A percentile compares a stretch with the other conserved stretches of the same genome.
Evolutionary conservation across 2,329 filamentous ascomycete genomes (phyloP).

Genomic region (Aspergillus sojae): DNA sequence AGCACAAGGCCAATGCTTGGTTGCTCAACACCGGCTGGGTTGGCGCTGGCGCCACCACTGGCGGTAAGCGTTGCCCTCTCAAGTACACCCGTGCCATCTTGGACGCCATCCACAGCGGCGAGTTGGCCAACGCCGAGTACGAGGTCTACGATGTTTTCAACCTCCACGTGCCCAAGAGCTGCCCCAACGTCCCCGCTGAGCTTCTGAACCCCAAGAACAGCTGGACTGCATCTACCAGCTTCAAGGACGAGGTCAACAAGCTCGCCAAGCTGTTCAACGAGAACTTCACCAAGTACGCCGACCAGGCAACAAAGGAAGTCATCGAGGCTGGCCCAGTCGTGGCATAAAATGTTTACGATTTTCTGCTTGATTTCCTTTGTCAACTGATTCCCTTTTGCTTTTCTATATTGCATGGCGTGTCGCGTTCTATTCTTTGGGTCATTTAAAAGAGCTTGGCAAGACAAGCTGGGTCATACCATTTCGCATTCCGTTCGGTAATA

Average conservation of each 20-base stretch:
- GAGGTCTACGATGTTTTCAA: conserved; percentile 97
- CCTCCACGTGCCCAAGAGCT: conserved; percentile 89
- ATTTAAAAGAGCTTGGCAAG: conserved; percentile 13
- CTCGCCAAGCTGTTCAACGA: conserved; percentile 86
- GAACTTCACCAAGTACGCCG: conserved; percentile 96
- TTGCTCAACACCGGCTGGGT: conserved; percentile 98
- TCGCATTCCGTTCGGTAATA: background rate
- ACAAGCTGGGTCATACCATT: conserved; percentile 15
- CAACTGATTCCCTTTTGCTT: conserved; percentile 23
- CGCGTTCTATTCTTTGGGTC: conserved; percentile 23
- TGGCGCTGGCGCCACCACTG: conserved; percentile 84
- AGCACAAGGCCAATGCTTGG: conserved; percentile 96
- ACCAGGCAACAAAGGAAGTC: conserved; percentile 78
- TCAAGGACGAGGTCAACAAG: conserved; percentile 86
- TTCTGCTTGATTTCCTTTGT: conserved; percentile 11
- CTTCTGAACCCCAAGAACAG: conserved; percentile 92
- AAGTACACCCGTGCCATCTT: conserved; percentile 99
- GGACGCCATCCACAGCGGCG: conserved; percentile 95
- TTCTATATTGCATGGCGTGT: conserved; percentile 37
- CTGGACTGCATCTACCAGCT: conserved; percentile 83
- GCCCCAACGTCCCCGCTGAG: conserved; percentile 85
- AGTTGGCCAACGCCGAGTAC: conserved; percentile 89
- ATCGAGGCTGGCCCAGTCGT: conserved; percentile 56
- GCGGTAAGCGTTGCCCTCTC: conserved; percentile 94
- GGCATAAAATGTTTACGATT: conserved; percentile 16